Evolutionary conservation across 2,329 filamentous ascomycete genomes (phyloP), one percentile per base, ranked within the genome.

Genomic region (Cadophora malorum): DNA sequence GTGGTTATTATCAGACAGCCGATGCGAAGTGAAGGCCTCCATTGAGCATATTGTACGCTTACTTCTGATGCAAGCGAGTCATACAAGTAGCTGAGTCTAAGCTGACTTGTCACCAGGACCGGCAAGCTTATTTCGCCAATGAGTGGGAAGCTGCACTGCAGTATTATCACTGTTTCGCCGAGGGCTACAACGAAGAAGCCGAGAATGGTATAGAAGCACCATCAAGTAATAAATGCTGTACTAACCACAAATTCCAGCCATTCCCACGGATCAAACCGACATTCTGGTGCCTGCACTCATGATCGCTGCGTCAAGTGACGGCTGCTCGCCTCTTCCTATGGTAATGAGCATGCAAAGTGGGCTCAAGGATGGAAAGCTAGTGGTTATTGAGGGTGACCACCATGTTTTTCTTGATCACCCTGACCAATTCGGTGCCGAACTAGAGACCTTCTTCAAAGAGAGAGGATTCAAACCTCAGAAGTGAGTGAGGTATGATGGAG

Each of bases 101-200:
- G n/a, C n/a, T 49, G 21, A 16, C 45, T 21, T 14, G 14, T 49
- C 45, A 9, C 28, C 14, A 63, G 61, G 61, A 63, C 16, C 28
- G 31, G 19, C 28, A 53, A 63, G 47, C 41, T 19, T 63, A 53
- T 16, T 23, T 63, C 61, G 45, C 28, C 45, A 52, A 41, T 63
- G 45, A 52, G 8, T 63, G 28, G 25, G 23, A 21, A 23, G 49
- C 47, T 4, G 47, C 8, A 16, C 12, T 49, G 25, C 23, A 31
- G 28, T 62, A 31, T 21, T 50, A 49, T 5, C 41, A 62, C 28
- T 53, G 33, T 47, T 23, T 52, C 6, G 25, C 16, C 3, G n/a
- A 63, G 19, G 21, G 21, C 28, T 9, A 52, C 33, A 41, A 50
- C 6, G 31, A 31, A 47, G 35, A 61, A 45, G 25, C 38, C 14